Evolutionary conservation across 495 filamentous ascomycete species (phyloP), one percentile per base, ranked within the genome.

Genomic region (Daldinia childiae): DNA sequence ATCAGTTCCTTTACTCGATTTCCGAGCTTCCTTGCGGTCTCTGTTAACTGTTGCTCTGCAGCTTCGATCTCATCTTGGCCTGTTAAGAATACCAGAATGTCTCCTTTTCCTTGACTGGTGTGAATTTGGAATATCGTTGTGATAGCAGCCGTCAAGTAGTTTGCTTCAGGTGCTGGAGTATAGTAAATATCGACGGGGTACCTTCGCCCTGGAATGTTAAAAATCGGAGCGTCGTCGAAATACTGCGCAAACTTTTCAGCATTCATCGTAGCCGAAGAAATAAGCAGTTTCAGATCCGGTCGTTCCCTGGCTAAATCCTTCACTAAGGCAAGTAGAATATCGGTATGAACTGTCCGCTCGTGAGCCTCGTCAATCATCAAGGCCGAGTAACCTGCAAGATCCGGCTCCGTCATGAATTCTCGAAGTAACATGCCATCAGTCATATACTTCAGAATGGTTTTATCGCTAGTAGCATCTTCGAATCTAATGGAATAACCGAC

Each of bases 301-400:
- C 95, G 83, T 52, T 91, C 91, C 64, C 93, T 86, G 12, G 93
- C 91, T 64, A 98, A 90, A 83, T 98, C 95, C 77, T 98, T 98
- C 54, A 97, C 86, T 36, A 99, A 84, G 34, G 92, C 94, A 63
- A 97, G 88, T 5, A 98, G 84, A 74, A 99, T 93, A 78, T 99
- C 95, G 1, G 96, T 97, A 45, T 92, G 88, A 11, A 98, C 85
- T 0, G 93, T 97, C 70, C 95, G 85, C 77, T 99, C 95, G 86
- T 99, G 95, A 17, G 96, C 95, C 77, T 99, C 95, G 75, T 99
- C 95, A 68, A 99, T 95, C 91, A 99, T 97, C 68, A 99, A 76
- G 3, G 91, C 92, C 0, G 93, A 90, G 75, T 98, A 98, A n/a
- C 87, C 88, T 11, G 90, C 85, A 11, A 98, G 80, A 62, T 93